Percentiles rank a stretch among this genome's conserved stretches.
phyloP scores from a whole-genome alignment of 345 rosid species.

The Corchorus olitorius region DNA sequence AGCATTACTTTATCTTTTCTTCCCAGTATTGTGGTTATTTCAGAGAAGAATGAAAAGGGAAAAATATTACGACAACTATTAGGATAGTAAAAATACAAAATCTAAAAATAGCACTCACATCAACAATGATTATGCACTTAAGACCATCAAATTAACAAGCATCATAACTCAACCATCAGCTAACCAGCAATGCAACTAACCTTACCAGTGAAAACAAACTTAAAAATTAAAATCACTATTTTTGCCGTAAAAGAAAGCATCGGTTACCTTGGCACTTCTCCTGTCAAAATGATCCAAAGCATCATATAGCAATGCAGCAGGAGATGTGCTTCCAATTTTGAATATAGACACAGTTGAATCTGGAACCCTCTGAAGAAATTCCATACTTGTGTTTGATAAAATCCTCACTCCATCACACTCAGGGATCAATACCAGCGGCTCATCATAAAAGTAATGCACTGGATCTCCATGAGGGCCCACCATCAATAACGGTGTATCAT shows the following conservation, averaged over 20 bases:
- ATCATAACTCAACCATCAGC: not conserved
- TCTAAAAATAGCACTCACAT: not conserved
- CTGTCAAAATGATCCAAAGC: constrained; percentile 98
- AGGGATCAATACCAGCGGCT: constrained; percentile 80
- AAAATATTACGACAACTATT: not conserved
- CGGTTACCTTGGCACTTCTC: constrained; percentile 87
- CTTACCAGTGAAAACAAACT: not conserved
- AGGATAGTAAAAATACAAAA: not conserved
- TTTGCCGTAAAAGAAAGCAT: constrained; percentile 8
- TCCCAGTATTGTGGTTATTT: not conserved
- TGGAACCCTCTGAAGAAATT: constrained; percentile 92
- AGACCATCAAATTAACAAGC: not conserved
- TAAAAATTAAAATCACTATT: not conserved
- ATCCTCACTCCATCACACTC: constrained; percentile 99
- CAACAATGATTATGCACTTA: not conserved
- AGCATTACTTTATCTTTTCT: not conserved
- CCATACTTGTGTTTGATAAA: constrained; percentile 82
- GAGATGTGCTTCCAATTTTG: constrained; percentile 97
- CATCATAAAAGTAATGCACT: constrained; percentile 81
- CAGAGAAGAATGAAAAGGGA: not conserved
- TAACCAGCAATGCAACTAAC: not conserved
- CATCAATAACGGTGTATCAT: constrained; percentile 82
- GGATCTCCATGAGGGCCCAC: constrained; percentile 92
- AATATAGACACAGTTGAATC: constrained; percentile 93
- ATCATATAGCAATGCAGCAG: constrained; percentile 85